Conservation (phyloP, 495 filamentous ascomycete genomes). For the Tuber indicum region DNA sequence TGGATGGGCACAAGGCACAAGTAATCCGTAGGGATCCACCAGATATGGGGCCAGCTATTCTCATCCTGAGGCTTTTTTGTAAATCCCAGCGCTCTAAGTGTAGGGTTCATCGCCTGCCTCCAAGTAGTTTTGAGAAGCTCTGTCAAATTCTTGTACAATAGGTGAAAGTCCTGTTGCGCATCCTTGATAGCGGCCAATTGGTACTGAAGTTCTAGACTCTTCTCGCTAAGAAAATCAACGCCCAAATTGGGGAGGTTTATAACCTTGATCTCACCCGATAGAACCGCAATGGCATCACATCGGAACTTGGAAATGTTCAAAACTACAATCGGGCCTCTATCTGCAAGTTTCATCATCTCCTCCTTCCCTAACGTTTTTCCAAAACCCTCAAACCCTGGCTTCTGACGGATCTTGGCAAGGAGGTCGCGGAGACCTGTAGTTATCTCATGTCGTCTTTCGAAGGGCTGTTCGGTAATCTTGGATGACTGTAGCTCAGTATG, state of each 20-base stretch:
- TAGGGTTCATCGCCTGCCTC: not conserved
- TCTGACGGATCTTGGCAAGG: not conserved
- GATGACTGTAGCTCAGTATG: constrained; percentile 9
- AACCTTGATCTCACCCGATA: not conserved
- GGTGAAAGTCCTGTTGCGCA: not conserved
- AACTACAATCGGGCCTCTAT: constrained; percentile 5
- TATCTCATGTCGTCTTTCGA: constrained; percentile 2
- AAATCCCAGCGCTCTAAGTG: not conserved
- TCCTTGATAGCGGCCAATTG: not conserved
- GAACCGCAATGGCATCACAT: constrained; percentile 10
- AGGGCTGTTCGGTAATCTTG: constrained; percentile 1
- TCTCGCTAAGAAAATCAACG: not conserved
- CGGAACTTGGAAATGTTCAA: constrained; percentile 14
- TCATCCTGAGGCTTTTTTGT: not conserved
- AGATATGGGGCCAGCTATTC: constrained; percentile 10
- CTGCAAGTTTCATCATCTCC: constrained; percentile 5
- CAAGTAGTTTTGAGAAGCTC: not conserved
- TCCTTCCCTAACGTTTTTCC: not conserved
- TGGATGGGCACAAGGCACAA: constrained; percentile 10
- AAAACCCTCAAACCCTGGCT: constrained; percentile 3
- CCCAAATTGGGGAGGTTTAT: not conserved
- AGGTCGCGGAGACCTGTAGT: not conserved
- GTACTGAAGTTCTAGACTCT: not conserved
- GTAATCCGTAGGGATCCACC: constrained; percentile 15
- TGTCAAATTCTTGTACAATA: not conserved